Evolutionary conservation across 306 rosid species (phyloP).

Genomic region (Prunus persica): Prunus_persica_NCBIv2 NC_034015.1:18634001-18634500

Average conservation of each 20-base stretch:
- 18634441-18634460: conserved; percentile 21
- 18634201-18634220: conserved; percentile 25
- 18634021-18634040: conserved; percentile 29
- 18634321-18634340: conserved; percentile 10
- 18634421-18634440: conserved; percentile 23
- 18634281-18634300: conserved; percentile 8
- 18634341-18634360: conserved; percentile 22
- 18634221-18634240: conserved; percentile 20
- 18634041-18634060: conserved; percentile 24
- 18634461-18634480: conserved; percentile 34
- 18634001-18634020: conserved; percentile 32
- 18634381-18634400: conserved; percentile 1
- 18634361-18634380: conserved; percentile 32
- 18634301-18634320: conserved; percentile 17
- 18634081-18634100: conserved; percentile 28
- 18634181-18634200: conserved; percentile 34
- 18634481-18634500: conserved; percentile 35
- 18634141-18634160: conserved; percentile 19
- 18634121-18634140: conserved; percentile 29
- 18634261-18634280: not conserved
- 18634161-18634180: conserved; percentile 32
- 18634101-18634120: conserved; percentile 31
- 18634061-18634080: conserved; percentile 21
- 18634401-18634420: not conserved
- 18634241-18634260: conserved; percentile 22